Evolutionary conservation across 441 rosid species (phyloP), one percentile per base, ranked within the genome.

Genomic region (Adansonia grandidieri): DNA sequence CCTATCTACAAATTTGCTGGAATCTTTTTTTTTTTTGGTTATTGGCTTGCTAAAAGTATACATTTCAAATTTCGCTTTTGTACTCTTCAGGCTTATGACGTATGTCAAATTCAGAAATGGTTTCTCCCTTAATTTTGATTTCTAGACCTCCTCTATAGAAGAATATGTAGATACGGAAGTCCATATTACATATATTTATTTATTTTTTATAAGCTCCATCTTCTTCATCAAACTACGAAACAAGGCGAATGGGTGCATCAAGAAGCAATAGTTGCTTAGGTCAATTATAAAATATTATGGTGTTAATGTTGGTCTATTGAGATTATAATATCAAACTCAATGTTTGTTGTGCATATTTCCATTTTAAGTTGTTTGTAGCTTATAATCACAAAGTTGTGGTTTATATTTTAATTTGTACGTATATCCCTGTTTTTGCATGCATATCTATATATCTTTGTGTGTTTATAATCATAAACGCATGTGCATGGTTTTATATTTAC

Each of bases 61-160:
- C 48, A 51, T 50, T 51, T 71, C 45, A 71, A 51, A 28, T 71
- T 71, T 32, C n/a, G 24, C 54, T 71, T 48, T 15, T 24, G 37
- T 17, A 53, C 2, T 22, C 32, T 9, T 37, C 14, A 71, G 19
- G 28, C 28, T 7, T 50, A 70, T 70, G 13, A 20, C 19, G 40
- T 6, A 19, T 28, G 19, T 69, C 9, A 47, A 69, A 47, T 69
- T 69, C 57, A 47, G 44, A 70, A 48, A 50, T 48, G 44, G 42
- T 70, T 50, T 71, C 15, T 15, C 74, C 61, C 47, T 71, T 68
- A 37, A 45, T 45, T 44, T 68, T 68, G 56, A 68, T 68, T 19
- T 68, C 56, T 19, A 10, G 56, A 19, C 32, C 72, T 68, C 22
- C 54, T 7, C 17, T 48, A 5, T 48, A 22, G 37, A 69, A 69